These are phyloP conservation scores for Nakazawaea wickerhamii DNA, from an alignment of 805 yeast species.

Conservation along the genomic window DNA sequence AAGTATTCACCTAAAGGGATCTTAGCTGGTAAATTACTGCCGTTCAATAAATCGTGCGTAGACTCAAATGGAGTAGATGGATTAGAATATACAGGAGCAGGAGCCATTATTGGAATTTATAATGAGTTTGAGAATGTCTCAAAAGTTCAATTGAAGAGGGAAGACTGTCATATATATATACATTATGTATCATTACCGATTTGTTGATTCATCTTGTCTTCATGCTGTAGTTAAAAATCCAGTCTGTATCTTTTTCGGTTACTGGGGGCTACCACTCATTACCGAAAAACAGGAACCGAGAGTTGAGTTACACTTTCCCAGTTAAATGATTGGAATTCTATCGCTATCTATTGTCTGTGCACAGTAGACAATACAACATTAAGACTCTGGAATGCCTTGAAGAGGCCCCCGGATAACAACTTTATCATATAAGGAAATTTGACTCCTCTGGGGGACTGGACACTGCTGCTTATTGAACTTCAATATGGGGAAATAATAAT, in stretches of 20 bases:
- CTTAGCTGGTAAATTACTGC: not conserved
- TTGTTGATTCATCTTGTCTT: too few species aligned
- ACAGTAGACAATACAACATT: too few species aligned
- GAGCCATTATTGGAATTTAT: conserved; percentile 3
- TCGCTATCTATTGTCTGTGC: too few species aligned
- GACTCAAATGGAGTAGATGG: conserved; percentile 1
- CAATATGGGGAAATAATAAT: too few species aligned
- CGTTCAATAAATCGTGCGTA: not conserved
- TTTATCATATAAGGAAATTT: too few species aligned
- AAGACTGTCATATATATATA: too few species aligned
- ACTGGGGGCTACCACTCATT: conserved; percentile 1
- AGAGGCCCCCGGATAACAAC: too few species aligned
- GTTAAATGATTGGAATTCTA: not conserved
- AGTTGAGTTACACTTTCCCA: not conserved
- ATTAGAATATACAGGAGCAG: conserved; percentile 7
- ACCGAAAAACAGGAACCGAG: not conserved
- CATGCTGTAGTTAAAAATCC: not conserved
- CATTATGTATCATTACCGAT: too few species aligned
- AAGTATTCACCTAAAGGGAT: conserved; percentile 62
- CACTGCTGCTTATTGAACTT: too few species aligned
- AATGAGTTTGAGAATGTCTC: not conserved
- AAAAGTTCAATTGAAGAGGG: not conserved
- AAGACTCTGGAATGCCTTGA: too few species aligned
- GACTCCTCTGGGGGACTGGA: too few species aligned
- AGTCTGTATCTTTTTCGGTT: conserved; percentile 1